Conservation (phyloP, 306 rosid species). For the Albizia julibrissin region DNA sequence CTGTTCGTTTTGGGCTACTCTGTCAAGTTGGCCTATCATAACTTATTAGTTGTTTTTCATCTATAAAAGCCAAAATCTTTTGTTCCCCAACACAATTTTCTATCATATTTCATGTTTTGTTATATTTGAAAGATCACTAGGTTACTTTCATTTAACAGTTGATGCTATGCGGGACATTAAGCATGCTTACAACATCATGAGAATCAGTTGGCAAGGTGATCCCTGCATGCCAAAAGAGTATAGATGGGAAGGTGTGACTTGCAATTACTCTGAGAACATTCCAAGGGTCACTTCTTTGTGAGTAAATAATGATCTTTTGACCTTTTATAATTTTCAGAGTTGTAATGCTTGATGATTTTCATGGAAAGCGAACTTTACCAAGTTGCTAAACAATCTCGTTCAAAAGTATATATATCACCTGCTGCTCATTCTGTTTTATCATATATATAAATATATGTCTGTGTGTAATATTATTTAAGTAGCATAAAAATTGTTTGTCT, state of each 20-base stretch:
- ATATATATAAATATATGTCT: too few relatives aligned
- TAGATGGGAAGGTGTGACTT: neutral
- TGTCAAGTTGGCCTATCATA: too few relatives aligned
- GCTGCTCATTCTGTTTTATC: too few relatives aligned
- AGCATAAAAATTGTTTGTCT: neutral
- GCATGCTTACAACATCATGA: neutral
- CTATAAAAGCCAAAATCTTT: too few relatives aligned
- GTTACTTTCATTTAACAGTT: conserved; percentile 8
- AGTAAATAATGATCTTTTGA: neutral
- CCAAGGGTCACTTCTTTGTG: neutral
- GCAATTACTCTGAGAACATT: neutral
- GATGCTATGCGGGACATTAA: conserved; percentile 21
- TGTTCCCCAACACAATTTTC: neutral
- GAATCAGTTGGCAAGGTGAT: neutral
- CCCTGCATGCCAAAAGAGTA: neutral
- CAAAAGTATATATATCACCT: too few relatives aligned
- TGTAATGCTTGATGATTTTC: too few relatives aligned
- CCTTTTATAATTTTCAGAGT: too few relatives aligned
- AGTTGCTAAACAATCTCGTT: too few relatives aligned
- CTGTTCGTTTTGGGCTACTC: too few relatives aligned
- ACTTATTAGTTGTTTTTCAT: too few relatives aligned
- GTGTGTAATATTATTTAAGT: too few relatives aligned
- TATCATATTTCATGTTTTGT: neutral
- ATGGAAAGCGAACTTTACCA: too few relatives aligned
- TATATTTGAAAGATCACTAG: neutral